Base-by-base conservation (phyloP, 2,329 filamentous ascomycete genomes). In the Scedosporium dehoogii region DNA sequence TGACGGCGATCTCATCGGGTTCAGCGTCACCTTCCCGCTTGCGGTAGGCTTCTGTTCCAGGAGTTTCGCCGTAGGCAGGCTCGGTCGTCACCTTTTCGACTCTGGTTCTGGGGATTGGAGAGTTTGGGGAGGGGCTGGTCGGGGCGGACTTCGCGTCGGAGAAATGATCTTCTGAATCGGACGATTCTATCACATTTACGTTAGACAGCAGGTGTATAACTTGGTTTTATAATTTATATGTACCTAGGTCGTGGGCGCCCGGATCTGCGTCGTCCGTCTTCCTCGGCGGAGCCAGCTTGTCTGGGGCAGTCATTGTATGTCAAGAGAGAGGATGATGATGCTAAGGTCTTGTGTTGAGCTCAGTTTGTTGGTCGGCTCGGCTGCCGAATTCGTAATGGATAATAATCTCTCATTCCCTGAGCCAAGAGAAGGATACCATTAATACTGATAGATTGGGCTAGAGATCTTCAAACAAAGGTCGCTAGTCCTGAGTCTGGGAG, bases 131-230 rank as follows among this genome's bases (percentile, higher is more conserved):
- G 7, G 74, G 76, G 70, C 73, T 81, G 67, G 68, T 73, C 63
- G 70, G 76, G 62, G 73, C 79, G 41, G 84, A 86, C 62, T 82
- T 82, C 41, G 86, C 85, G 70, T 89, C 86, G 59, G 83, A 87
- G 72, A 87, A 89, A 73, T 88, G 86, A 67, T 89, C 86, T 56
- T 88, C 86, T 29, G 84, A 87, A 65, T 88, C 86, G 58, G 85
- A 86, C 33, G 77, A 78, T 64, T 82, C 81, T 56, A 25, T 42
- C 38, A 60, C 16, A 23, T 41, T 41, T 42, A 46, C 23, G 18
- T 12, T 7, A 41, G 64, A 66, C 33, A 38, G 4, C 9, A 12
- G 33, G 6, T 29, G 6, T 38, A 38, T 38, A 38, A 38, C 33
- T 38, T 58, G 67, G 64, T 59, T 46, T 58, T 42, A 63, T 6